A percentile compares a stretch with the other conserved stretches of the same genome.
phyloP scores from a whole-genome alignment of 2,329 filamentous ascomycete genomes.

The Phoma sp. region DNA sequence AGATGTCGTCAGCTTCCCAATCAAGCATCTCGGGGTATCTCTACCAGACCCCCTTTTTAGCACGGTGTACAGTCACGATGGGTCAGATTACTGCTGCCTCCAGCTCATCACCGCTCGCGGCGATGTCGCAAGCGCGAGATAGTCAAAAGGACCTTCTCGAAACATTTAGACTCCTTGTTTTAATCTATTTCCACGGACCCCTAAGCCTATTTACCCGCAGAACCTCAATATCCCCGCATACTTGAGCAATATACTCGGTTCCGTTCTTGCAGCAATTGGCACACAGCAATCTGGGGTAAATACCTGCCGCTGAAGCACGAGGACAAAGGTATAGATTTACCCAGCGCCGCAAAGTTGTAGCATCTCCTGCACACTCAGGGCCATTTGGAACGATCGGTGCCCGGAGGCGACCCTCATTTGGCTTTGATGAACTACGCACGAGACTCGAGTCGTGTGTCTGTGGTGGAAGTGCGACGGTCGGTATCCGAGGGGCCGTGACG shows the following conservation, averaged over 20 bases:
- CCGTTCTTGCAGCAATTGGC: slow-evolving; percentile 35
- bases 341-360: slow-evolving; percentile 25
- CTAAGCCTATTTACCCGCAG: slow-evolving; percentile 25
- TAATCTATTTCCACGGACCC: slow-evolving; percentile 41
- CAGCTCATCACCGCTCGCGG: slow-evolving; percentile 20
- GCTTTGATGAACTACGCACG: slow-evolving; percentile 19
- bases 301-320: slow-evolving; percentile 34
- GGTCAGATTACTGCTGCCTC: slow-evolving; percentile 30
- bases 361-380: slow-evolving; percentile 28
- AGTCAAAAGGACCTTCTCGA: slow-evolving; percentile 31
- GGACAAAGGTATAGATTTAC: slow-evolving; percentile 23
- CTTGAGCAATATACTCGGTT: slow-evolving; percentile 38
- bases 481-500: slow-evolving; percentile 9
- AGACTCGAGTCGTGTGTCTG: slow-evolving; percentile 11
- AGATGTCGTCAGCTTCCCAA: slow-evolving; percentile 37
- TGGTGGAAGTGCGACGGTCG: slow-evolving; percentile 4
- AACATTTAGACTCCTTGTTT: slow-evolving; percentile 43
- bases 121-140: slow-evolving; percentile 11
- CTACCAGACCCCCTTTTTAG: slow-evolving; percentile 23
- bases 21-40: slow-evolving; percentile 24
- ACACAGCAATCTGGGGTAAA: slow-evolving; percentile 37
- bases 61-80: slow-evolving; percentile 23
- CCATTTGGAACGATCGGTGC: slow-evolving; percentile 26
- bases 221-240: slow-evolving; percentile 42
- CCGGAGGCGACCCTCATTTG: slow-evolving; percentile 22